Percentiles rank a stretch among this genome's conserved stretches.
Evolutionary conservation across 257 asterid genomes (phyloP).

Genomic region (Solanum chilense): DNA sequence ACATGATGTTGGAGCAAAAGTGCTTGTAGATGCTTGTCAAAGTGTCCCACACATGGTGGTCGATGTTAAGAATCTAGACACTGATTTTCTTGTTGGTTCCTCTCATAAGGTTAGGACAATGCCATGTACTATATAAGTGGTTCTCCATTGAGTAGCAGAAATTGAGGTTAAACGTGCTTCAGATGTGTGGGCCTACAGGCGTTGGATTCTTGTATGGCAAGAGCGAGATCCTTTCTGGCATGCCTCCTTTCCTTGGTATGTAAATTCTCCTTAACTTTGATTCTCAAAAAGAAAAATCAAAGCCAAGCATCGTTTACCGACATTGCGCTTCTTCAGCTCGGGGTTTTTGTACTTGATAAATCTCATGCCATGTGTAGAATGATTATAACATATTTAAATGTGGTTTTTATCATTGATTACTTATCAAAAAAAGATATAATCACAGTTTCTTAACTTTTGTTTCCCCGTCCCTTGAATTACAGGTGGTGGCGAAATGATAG

Average conservation of each 20-base stretch:
- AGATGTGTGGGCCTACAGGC: slow-evolving; percentile 99
- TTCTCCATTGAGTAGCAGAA: slow-evolving; percentile 23
- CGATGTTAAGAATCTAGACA: slow-evolving; percentile 62
- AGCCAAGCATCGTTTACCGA: background rate
- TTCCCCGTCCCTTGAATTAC: slow-evolving; percentile 1
- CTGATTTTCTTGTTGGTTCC: slow-evolving; percentile 94
- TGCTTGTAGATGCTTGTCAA: slow-evolving; percentile 96
- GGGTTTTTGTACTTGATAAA: background rate
- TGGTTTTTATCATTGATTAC: background rate
- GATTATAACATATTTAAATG: background rate
- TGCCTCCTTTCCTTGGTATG: slow-evolving; percentile 97
- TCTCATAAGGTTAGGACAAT: slow-evolving; percentile 81
- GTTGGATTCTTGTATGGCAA: slow-evolving; percentile 91
- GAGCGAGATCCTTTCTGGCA: slow-evolving; percentile 55
- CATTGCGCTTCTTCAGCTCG: background rate
- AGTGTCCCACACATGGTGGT: slow-evolving; percentile 98
- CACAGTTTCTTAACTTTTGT: background rate
- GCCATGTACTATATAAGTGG: slow-evolving; percentile 11
- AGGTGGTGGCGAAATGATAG: slow-evolving; percentile 99
- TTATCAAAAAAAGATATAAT: background rate
- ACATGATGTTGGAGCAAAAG: slow-evolving; percentile 84
- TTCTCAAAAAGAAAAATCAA: background rate
- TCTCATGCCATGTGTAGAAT: background rate
- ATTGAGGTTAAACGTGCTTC: slow-evolving; percentile 65
- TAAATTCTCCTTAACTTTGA: background rate